phyloP scores from a whole-genome alignment of 2,329 filamentous ascomycete genomes.

The Cercospora sp. region DNA sequence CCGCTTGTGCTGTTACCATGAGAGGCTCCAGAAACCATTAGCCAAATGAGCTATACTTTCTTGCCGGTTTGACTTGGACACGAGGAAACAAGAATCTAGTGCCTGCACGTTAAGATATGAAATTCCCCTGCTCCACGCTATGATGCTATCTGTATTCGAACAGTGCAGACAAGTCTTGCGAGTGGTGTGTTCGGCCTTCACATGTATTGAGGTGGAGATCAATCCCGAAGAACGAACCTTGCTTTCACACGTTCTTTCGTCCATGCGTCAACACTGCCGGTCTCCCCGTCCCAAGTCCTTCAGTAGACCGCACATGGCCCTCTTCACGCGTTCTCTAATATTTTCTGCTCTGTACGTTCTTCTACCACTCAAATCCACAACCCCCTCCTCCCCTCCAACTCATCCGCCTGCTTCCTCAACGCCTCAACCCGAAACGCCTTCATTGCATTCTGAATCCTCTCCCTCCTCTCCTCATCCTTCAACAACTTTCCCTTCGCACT shows the following conservation, averaged over 20 bases:
- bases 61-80: not conserved
- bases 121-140: not conserved
- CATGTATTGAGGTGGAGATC: not conserved
- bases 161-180: not conserved
- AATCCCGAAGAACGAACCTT: not conserved
- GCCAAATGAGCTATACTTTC: not conserved
- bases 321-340: no score
- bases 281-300: not conserved
- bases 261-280: not conserved
- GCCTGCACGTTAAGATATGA: not conserved
- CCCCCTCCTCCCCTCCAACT: slow-evolving; percentile 50
- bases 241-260: not conserved
- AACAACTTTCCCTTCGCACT: slow-evolving; percentile 57
- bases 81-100: not conserved
- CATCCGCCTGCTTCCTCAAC: slow-evolving; percentile 60
- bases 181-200: not conserved
- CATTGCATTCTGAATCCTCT: slow-evolving; percentile 64
- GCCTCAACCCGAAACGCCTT: slow-evolving; percentile 63
- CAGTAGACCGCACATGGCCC: not conserved
- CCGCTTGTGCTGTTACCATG: not conserved
- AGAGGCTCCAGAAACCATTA: not conserved
- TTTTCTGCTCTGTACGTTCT: no score
- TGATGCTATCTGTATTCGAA: not conserved
- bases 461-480: slow-evolving; percentile 54
- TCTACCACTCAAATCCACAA: not conserved